phyloP scores from a whole-genome alignment of 768 basidiomycete species.

The Boletus barrowsii region DNA sequence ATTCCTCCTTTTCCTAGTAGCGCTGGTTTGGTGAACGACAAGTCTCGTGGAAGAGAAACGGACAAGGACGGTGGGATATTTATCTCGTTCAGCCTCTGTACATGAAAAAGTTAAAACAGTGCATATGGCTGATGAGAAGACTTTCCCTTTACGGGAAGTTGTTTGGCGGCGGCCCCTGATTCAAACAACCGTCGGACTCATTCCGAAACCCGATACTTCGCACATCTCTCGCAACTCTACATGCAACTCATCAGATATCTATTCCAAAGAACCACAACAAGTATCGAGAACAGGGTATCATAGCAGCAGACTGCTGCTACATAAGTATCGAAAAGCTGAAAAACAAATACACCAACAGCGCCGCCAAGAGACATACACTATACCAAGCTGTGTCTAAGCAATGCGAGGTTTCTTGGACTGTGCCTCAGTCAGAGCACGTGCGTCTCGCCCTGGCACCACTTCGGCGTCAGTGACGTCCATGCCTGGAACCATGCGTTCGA shows the following conservation, averaged over 20 bases:
- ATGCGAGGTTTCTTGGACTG: neutral
- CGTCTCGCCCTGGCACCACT: conserved; percentile 18
- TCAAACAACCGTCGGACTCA: conserved; percentile 15
- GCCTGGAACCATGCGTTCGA: conserved; percentile 27
- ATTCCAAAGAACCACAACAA: neutral
- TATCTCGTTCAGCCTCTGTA: no score
- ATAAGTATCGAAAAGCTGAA: neutral
- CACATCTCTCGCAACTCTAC: neutral
- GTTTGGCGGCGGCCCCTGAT: conserved; percentile 12
- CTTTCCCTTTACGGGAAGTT: conserved; percentile 11
- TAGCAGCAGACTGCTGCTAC: neutral
- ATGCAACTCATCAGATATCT: neutral
- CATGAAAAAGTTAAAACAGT: no score
- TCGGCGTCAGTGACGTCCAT: conserved; percentile 23
- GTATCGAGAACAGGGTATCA: conserved; percentile 8
- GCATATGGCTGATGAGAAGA: conserved; percentile 3
- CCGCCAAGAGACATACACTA: neutral
- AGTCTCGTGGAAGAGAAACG: neutral
- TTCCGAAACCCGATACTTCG: neutral
- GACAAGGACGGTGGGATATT: no score
- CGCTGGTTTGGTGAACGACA: neutral
- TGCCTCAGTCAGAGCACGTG: conserved; percentile 11
- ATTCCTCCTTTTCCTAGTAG: neutral
- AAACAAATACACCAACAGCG: neutral
- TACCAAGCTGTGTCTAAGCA: conserved; percentile 3